Evolutionary conservation across 1,284 basidiomycete species (phyloP).

Genomic region (Cryptococcus jaspeensis): DNA sequence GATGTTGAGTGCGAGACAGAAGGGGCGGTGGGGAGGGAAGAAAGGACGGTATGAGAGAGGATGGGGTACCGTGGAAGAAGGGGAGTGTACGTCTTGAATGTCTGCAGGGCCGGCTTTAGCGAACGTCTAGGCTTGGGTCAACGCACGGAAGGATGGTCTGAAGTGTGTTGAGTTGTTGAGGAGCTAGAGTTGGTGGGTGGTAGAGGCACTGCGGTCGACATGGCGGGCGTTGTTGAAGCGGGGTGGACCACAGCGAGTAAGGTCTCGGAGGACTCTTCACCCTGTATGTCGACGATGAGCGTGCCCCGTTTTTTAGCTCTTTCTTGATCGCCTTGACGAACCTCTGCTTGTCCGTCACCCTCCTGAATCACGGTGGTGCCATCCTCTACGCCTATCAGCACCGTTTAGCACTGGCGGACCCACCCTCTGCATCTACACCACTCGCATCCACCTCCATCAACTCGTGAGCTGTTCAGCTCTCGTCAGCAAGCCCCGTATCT

Average conservation of each 20-base stretch:
- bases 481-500: too few species aligned
- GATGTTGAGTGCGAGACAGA: not conserved
- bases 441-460: slow-evolving; percentile 6
- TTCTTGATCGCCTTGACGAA: too few species aligned
- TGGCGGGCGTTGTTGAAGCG: not conserved
- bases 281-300: too few species aligned
- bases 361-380: too few species aligned
- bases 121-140: not conserved
- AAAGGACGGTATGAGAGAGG: slow-evolving; percentile 11
- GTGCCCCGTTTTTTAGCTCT: not conserved
- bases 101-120: slow-evolving; percentile 9
- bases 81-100: slow-evolving; percentile 29
- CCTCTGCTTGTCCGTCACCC: too few species aligned
- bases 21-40: slow-evolving; percentile 14
- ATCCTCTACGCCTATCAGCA: too few species aligned
- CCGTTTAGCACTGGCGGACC: not conserved
- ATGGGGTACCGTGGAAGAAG: slow-evolving; percentile 40
- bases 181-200: not conserved
- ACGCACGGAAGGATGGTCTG: slow-evolving; percentile 7
- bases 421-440: not conserved
- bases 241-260: not conserved
- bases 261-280: not conserved
- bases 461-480: too few species aligned
- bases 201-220: not conserved
- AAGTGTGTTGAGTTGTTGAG: not conserved